phyloP scores from a whole-genome alignment of 441 rosid species.

The Adansonia grandidieri region DNA sequence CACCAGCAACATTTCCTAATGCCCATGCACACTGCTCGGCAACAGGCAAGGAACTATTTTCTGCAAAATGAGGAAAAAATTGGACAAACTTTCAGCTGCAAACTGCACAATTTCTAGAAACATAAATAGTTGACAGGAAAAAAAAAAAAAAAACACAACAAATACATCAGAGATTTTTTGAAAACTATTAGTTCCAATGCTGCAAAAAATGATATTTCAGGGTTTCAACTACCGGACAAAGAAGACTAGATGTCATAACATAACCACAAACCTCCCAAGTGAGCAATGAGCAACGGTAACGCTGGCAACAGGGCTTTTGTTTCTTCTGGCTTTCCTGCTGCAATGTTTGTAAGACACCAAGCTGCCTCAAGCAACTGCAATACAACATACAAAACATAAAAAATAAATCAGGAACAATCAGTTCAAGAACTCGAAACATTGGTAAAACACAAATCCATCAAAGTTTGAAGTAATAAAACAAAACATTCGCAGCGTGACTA shows the following conservation, averaged over 20 bases:
- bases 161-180: neutral
- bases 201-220: slow-evolving; percentile 12
- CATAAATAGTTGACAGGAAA: neutral
- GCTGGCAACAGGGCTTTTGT: slow-evolving; percentile 84
- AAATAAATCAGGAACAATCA: neutral
- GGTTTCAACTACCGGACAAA: neutral
- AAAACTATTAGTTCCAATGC: neutral
- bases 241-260: slow-evolving; percentile 25
- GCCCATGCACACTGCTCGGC: slow-evolving; percentile 99
- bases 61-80: slow-evolving; percentile 46
- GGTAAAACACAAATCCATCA: neutral
- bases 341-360: slow-evolving; percentile 97
- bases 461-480: neutral
- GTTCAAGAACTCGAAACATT: neutral
- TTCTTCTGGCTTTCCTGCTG: slow-evolving; percentile 94
- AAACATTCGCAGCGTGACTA: neutral
- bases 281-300: slow-evolving; percentile 90
- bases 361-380: slow-evolving; percentile 95
- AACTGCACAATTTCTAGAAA: neutral
- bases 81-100: slow-evolving; percentile 24
- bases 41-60: slow-evolving; percentile 83
- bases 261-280: slow-evolving; percentile 77
- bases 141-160: neutral
- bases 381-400: neutral
- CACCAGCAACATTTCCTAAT: slow-evolving; percentile 95